phyloP scores from a whole-genome alignment of 139 green algal genomes.

The Chlorella sp. region DNA sequence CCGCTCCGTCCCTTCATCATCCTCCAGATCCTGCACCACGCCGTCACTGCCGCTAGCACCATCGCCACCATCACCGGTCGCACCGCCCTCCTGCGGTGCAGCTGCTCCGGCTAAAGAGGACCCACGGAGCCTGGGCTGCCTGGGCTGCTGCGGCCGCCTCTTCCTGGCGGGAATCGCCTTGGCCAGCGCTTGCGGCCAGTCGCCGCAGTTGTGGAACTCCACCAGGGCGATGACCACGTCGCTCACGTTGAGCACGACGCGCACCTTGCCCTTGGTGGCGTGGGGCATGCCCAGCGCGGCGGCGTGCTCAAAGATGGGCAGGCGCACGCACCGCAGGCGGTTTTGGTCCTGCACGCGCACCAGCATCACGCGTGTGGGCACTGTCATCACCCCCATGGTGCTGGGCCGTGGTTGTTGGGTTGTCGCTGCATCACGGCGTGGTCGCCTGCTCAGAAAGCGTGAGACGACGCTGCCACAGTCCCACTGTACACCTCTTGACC shows the following conservation, averaged over 20 bases:
- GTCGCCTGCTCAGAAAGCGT: too few relatives aligned
- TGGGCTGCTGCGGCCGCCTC: neutral
- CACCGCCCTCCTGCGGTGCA: neutral
- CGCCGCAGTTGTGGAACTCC: neutral
- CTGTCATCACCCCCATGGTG: too few relatives aligned
- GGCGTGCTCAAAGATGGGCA: conserved; percentile 3
- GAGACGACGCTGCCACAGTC: too few relatives aligned
- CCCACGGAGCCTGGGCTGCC: neutral
- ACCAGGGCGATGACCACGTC: conserved; percentile 10
- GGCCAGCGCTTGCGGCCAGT: neutral
- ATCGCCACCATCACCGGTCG: too few relatives aligned
- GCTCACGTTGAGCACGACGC: conserved; percentile 1
- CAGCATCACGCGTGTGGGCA: too few relatives aligned
- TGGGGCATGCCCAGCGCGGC: neutral
- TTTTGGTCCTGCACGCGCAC: neutral
- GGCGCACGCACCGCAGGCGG: neutral
- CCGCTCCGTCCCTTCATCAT: too few relatives aligned
- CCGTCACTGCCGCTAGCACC: too few relatives aligned
- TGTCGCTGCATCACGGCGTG: too few relatives aligned
- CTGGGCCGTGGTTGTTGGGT: too few relatives aligned
- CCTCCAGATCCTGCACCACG: too few relatives aligned
- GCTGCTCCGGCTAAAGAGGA: neutral
- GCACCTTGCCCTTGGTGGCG: neutral
- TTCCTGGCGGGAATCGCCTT: neutral
- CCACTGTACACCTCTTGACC: too few relatives aligned